Conservation (phyloP, 108 stramenopile genomes). For the Conticribra guillardii region DNA sequence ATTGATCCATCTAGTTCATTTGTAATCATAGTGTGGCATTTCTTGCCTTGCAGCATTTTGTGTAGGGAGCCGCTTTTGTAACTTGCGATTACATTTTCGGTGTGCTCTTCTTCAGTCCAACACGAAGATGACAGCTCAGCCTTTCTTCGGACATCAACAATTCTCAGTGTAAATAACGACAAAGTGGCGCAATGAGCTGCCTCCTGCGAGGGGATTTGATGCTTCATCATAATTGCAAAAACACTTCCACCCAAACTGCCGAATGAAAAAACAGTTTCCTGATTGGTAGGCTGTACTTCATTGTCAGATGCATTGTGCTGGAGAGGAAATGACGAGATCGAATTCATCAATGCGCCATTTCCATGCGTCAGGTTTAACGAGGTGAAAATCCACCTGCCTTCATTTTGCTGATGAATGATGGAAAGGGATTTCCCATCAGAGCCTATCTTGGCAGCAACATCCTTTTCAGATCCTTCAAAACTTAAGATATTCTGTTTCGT, state of each 20-base stretch:
- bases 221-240: slow-evolving; percentile 38
- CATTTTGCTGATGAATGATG: slow-evolving; percentile 26
- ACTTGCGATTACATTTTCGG: background rate
- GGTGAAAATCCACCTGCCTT: slow-evolving; percentile 33
- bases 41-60: slow-evolving; percentile 36
- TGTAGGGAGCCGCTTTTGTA: slow-evolving; percentile 1
- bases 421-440: slow-evolving; percentile 19
- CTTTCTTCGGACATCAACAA: slow-evolving; percentile 47
- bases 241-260: slow-evolving; percentile 32
- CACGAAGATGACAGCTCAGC: slow-evolving; percentile 34
- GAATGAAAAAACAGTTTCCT: slow-evolving; percentile 43
- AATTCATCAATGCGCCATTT: slow-evolving; percentile 12
- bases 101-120: slow-evolving; percentile 26
- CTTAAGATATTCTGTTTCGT: slow-evolving; percentile 22
- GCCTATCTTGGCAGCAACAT: slow-evolving; percentile 29
- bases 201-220: slow-evolving; percentile 1
- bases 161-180: slow-evolving; percentile 24
- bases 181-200: too few species aligned
- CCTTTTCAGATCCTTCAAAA: slow-evolving; percentile 15
- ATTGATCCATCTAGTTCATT: slow-evolving; percentile 48
- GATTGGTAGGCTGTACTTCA: background rate
- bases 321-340: slow-evolving; percentile 29
- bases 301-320: slow-evolving; percentile 3
- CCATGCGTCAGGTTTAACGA: slow-evolving; percentile 19
- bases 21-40: slow-evolving; percentile 47